Conservation (phyloP, 805 yeast species). For the Ogataea minuta region DNA sequence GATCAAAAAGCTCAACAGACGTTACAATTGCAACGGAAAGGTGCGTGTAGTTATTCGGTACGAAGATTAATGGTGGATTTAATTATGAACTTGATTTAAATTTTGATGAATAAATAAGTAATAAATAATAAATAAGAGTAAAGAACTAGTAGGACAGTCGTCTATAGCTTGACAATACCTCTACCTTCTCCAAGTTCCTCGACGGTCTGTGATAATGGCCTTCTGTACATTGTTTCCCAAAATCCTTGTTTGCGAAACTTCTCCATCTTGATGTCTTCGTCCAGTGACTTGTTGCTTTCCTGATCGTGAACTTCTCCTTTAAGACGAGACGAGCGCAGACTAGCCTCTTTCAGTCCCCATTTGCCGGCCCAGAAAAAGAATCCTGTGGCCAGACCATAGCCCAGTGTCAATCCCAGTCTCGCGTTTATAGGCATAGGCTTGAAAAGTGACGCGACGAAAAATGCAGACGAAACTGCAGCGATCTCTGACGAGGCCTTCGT, state of each 20-base stretch:
- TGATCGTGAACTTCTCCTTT: slow-evolving; percentile 41
- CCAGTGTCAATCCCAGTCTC: slow-evolving; percentile 45
- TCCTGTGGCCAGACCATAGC: slow-evolving; percentile 45
- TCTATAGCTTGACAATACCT: slow-evolving; percentile 42
- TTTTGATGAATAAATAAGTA: slow-evolving; percentile 10
- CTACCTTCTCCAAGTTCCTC: slow-evolving; percentile 71
- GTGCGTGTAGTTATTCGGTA: slow-evolving; percentile 52
- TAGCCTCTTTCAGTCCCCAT: slow-evolving; percentile 41
- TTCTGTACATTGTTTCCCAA: slow-evolving; percentile 79
- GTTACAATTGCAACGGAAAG: slow-evolving; percentile 44
- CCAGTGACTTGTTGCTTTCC: slow-evolving; percentile 36
- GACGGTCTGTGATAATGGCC: slow-evolving; percentile 77
- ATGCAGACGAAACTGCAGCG: slow-evolving; percentile 24
- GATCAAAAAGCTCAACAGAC: slow-evolving; percentile 51
- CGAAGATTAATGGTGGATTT: slow-evolving; percentile 13
- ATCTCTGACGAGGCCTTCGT: slow-evolving; percentile 30
- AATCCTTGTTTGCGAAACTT: slow-evolving; percentile 51
- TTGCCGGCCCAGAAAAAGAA: slow-evolving; percentile 56
- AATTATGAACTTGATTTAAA: background rate
- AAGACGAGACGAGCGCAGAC: slow-evolving; percentile 41
- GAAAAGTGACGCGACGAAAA: slow-evolving; percentile 24
- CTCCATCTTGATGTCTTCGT: slow-evolving; percentile 31
- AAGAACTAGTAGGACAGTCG: background rate
- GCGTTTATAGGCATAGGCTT: slow-evolving; percentile 33
- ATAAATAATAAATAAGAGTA: slow-evolving; percentile 11